phyloP scores from a whole-genome alignment of 148 eudicot species.

The Camellia granthamiana region DNA sequence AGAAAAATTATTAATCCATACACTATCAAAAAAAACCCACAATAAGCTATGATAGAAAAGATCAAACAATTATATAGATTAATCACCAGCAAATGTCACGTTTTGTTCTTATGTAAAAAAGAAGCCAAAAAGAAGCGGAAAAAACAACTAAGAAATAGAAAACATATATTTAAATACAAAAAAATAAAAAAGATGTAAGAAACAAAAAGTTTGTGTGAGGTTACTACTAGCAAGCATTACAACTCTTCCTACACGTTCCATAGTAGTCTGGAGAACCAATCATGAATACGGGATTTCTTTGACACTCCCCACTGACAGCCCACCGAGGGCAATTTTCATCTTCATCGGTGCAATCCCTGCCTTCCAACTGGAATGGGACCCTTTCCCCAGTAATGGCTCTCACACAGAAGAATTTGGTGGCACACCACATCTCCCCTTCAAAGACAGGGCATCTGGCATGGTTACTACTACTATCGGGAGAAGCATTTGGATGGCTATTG shows the following conservation, averaged over 20 bases:
- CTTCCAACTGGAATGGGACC: conserved; percentile 19
- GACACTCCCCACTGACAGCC: conserved; percentile 88
- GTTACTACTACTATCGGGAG: conserved; percentile 61
- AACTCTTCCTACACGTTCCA: conserved; percentile 93
- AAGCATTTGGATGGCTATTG: conserved; percentile 61
- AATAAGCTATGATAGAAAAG: background rate
- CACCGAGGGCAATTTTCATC: conserved; percentile 78
- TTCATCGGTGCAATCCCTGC: conserved; percentile 72
- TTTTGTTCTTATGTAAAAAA: background rate
- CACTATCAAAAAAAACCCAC: background rate
- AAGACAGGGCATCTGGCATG: conserved; percentile 68
- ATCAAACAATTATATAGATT: background rate
- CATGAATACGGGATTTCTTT: conserved; percentile 79
- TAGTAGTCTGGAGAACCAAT: conserved; percentile 92
- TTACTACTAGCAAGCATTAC: conserved; percentile 61
- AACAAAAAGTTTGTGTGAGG: background rate
- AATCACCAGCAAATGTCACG: background rate
- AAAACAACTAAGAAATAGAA: background rate
- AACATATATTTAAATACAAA: no score
- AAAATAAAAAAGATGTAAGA: background rate
- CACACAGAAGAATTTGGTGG: conserved; percentile 56
- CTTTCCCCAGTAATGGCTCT: conserved; percentile 24
- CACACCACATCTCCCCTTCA: conserved; percentile 83
- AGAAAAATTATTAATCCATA: background rate
- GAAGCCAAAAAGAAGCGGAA: background rate